Evolutionary conservation across 2,329 filamentous ascomycete genomes (phyloP), one percentile per base, ranked within the genome.

Genomic region (Passalora sequoiae): DNA sequence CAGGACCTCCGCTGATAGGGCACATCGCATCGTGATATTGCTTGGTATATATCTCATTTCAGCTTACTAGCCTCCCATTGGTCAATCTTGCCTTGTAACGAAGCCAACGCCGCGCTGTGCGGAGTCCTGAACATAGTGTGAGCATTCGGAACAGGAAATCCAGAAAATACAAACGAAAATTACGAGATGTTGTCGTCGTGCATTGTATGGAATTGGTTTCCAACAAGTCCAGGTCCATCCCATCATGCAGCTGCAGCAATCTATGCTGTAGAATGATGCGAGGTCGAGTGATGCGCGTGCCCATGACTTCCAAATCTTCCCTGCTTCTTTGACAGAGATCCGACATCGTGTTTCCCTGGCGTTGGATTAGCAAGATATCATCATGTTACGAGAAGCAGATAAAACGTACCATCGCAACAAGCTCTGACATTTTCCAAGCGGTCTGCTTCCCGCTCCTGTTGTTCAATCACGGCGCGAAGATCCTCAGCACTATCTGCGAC

Each of bases 401-500:
- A 42, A 7, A 20, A 71, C 83, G 78, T 76, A 91, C 89, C 92
- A 77, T 97, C 92, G 67, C 92, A 98, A 70, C 92, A 98, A 47
- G 91, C 89, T 62, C 92, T 77, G 53, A 98, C 92, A 65, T 98
- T 96, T 73, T 97, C 91, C 58, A 97, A 74, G 50, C 83, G 77
- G 61, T 89, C 86, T 19, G 83, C 74, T 54, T 89, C 85, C 41
- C 80, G 73, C 58, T 91, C 84, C 61, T 89, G 83, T 37, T 67
- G 75, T 67, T 91, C 86, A 57, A 91, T 86, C 51, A 89, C 81
- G 51, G 83, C 77, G 44, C 87, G 75, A 44, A 95, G 65, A 61
- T 96, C 88, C 65, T 95, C 88, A 3, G 86, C 86, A 58, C 65
- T 66, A 61, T 91, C 85, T 9, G 43, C 49, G 12, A 80, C 78